phyloP scores from a whole-genome alignment of 495 filamentous ascomycete species.

The Penicilliopsis zonata region DNA sequence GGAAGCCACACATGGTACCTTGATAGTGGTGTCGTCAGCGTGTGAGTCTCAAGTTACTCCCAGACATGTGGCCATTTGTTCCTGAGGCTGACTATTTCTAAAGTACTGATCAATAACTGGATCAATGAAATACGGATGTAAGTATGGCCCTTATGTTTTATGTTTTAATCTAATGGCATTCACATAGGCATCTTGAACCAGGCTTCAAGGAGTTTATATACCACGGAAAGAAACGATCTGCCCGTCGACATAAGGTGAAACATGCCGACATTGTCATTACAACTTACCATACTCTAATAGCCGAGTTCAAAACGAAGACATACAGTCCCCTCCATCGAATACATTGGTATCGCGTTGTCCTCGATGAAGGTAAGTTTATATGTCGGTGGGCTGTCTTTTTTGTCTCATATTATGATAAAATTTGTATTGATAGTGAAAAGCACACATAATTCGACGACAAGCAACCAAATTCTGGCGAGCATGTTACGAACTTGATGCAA shows the following conservation, averaged over 20 bases:
- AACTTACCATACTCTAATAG: constrained; percentile 8
- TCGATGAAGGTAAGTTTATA: constrained; percentile 6
- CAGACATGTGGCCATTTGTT: neutral
- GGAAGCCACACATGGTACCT: neutral
- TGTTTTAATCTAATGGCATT: neutral
- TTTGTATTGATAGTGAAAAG: constrained; percentile 2
- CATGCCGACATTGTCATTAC: constrained; percentile 8
- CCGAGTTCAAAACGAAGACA: constrained; percentile 1
- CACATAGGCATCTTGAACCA: constrained; percentile 2
- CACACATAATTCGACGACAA: constrained; percentile 11
- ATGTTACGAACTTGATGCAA: constrained; percentile 4
- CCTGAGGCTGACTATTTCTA: neutral
- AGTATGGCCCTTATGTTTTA: neutral
- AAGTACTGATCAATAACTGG: constrained; percentile 6
- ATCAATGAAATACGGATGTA: constrained; percentile 4
- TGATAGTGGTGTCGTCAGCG: neutral
- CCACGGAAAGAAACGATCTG: constrained; percentile 2
- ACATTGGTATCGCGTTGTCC: neutral
- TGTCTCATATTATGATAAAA: too few relatives aligned
- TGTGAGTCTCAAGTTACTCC: neutral
- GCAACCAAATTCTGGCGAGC: constrained; percentile 8
- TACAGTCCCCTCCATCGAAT: constrained; percentile 5
- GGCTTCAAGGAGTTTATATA: constrained; percentile 3
- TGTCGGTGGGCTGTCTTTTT: too few relatives aligned
- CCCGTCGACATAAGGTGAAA: constrained; percentile 1